phyloP scores from a whole-genome alignment of 495 filamentous ascomycete species.

The Lasiosphaeria hispida region DNA sequence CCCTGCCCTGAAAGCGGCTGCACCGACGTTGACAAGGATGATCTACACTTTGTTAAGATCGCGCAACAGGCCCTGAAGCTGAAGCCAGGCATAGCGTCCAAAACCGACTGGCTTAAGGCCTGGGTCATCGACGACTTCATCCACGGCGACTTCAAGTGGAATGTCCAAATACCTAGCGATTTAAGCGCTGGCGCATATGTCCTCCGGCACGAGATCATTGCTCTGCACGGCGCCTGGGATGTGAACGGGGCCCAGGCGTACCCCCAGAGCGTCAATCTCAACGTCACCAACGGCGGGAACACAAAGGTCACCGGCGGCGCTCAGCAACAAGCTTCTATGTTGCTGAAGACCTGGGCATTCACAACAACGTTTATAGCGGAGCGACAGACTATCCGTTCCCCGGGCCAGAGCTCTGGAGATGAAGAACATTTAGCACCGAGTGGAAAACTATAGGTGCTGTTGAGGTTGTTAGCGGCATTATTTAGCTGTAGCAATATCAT shows the following conservation, averaged over 20 bases:
- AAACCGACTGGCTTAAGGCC: constrained; percentile 17
- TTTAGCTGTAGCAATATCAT: too few species aligned
- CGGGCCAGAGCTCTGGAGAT: too few species aligned
- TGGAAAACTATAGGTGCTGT: too few species aligned
- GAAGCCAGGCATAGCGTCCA: constrained; percentile 44
- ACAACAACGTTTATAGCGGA: too few species aligned
- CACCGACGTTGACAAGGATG: constrained; percentile 56
- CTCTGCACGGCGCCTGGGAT: constrained; percentile 60
- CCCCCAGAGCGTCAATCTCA: constrained; percentile 66
- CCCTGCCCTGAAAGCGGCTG: constrained; percentile 62
- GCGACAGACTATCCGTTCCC: too few species aligned
- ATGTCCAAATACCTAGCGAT: constrained; percentile 60
- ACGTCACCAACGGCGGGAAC: too few species aligned
- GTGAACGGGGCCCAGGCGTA: constrained; percentile 67
- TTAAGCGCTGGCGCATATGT: constrained; percentile 67
- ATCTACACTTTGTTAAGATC: constrained; percentile 70
- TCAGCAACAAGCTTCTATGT: too few species aligned
- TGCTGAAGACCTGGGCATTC: too few species aligned
- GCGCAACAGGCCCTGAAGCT: constrained; percentile 58
- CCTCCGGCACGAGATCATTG: constrained; percentile 71
- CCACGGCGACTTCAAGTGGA: constrained; percentile 59
- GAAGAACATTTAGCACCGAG: too few species aligned
- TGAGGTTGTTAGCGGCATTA: too few species aligned
- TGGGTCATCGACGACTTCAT: constrained; percentile 67
- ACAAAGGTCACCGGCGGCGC: too few species aligned